Evolutionary conservation across 1,284 basidiomycete species (phyloP), one percentile per base, ranked within the genome.

Genomic region (Ustilago vetiveriae): DNA sequence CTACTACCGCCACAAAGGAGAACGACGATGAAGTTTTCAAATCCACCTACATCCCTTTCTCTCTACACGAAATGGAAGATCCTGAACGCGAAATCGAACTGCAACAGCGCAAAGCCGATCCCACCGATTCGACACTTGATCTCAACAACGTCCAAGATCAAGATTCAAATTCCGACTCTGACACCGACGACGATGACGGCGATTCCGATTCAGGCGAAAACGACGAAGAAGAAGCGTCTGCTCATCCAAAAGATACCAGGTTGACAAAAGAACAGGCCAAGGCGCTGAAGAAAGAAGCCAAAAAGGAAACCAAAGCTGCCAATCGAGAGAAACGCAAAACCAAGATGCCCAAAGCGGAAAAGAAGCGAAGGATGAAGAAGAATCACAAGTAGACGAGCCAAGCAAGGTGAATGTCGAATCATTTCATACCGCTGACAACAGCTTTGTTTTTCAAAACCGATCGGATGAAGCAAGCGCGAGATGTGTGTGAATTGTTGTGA

Each of bases 271-370:
- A 71, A 22, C 48, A 63, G 26, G 55, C 52, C 4, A 58, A 39
- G 16, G 43, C 57, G 13, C 41, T 59, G 19, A 72, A 72, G 39
- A 72, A 75, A 54, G 56, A 75, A 44, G 71, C 73, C 19, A 75
- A 74, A 48, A 72, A 72, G 33, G 58, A 68, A 16, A 75, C 66
- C 22, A 78, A 78, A 43, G 67, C 65, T 6, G 75, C 62, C 32
- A 70, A 72, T 13, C 66, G 79, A 17, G 79, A 80, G 49, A 72
- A 70, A 32, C 50, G 79, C 4, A 81, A 80, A 45, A 75, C 58
- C 21, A 81, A 80, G 62, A 81, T 80, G 79, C 73, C 76, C 21
- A 81, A 81, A 55, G 67, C 76, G 7, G 75, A 77, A 35, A 79
- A 79, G 42, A 77, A 76, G 62, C 50, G 71, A 6, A 46, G 64